Base-by-base conservation (phyloP, 345 rosid species). In the Aquilaria malaccensis region DNA sequence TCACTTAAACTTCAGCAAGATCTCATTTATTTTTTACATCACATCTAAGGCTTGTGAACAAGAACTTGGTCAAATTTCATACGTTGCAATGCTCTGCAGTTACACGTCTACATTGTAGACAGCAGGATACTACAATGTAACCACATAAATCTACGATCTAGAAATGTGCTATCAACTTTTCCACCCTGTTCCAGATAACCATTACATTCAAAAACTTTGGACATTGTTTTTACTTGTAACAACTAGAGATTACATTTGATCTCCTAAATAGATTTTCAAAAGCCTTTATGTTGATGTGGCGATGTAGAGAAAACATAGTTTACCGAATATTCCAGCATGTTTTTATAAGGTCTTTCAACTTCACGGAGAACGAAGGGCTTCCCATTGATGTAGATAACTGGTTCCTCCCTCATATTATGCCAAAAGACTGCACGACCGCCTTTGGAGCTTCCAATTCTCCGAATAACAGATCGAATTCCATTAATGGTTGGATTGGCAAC, bases 361-460 rank as follows among this genome's bases (percentile, higher is more conserved):
- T 89, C 99, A 45, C 99, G 96, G 51, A 93, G 95, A 56, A 94
- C 99, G 79, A 94, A 94, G 15, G 99, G 99, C 71, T 87, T 89
- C 65, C 99, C 95, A 56, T 86, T 87, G 69, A 89, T 89, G 73
- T 94, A 94, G 72, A 89, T 89, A 67, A 94, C 99, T 63, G 99
- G 95, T 72, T 94, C 99, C 80, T 94, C 99, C 76, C 99, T 81
- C 96, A 89, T 89, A 64, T 94, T 94, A 68, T 94, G 99, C 99
- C 99, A 94, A 55, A 94, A 86, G 46, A 86, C 83, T 9, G 95
- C 87, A 62, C 84, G 78, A 52, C 90, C 88, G 64, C 81, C 86
- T 75, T 83, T 77, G 55, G 86, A 80, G 74, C 87, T 82, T 61
- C 97, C 97, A 78, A 90, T 80, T 76, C 99, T 89, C 66, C 48